Conservation (phyloP, 208 protist species). For the Balamuthia mandrillaris region DNA sequence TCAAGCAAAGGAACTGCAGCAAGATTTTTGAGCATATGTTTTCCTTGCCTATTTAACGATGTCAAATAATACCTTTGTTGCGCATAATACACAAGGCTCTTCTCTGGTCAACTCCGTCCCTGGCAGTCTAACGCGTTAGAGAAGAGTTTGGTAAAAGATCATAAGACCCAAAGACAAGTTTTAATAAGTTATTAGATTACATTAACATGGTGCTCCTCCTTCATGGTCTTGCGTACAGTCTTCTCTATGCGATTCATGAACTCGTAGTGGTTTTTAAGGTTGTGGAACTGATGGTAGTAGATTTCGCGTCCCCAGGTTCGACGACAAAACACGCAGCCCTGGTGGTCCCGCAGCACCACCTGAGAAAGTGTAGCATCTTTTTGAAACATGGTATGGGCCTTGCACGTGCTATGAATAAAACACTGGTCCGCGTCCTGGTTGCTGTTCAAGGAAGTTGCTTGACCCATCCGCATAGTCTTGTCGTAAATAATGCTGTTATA, state of each 20-base stretch:
- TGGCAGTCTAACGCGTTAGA: too few relatives aligned
- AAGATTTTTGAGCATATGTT: too few relatives aligned
- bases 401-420: not conserved
- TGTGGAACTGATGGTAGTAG: conserved; percentile 5
- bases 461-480: too few relatives aligned
- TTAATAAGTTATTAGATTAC: not conserved
- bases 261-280: conserved; percentile 3
- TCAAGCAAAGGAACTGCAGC: too few relatives aligned
- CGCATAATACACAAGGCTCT: too few relatives aligned
- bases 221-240: conserved; percentile 1
- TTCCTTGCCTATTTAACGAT: too few relatives aligned
- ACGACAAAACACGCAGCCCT: not conserved
- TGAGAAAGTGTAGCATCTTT: not conserved
- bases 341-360: not conserved
- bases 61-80: too few relatives aligned
- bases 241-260: conserved; percentile 10
- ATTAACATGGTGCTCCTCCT: not conserved
- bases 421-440: not conserved
- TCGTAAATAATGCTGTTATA: too few relatives aligned
- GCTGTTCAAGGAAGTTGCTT: too few relatives aligned
- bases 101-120: too few relatives aligned
- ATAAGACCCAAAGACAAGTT: too few relatives aligned
- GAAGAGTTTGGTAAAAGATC: too few relatives aligned
- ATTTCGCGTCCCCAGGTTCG: not conserved
- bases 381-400: not conserved